Percentiles rank a stretch among this genome's conserved stretches.
phyloP scores from a whole-genome alignment of 805 yeast genomes.

The Tetrapisispora taiwanensis region DNA sequence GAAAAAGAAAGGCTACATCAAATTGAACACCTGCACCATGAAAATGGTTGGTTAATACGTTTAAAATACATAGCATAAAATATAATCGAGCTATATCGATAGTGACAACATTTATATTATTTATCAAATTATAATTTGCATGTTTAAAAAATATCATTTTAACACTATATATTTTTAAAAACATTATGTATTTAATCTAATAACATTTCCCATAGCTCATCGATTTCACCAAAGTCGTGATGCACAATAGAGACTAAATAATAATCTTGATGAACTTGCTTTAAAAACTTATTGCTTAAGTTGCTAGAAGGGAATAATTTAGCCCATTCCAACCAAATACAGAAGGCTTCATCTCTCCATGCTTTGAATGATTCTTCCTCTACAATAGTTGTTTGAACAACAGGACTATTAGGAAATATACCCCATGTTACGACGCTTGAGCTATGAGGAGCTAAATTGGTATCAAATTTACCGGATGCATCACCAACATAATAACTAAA shows the following conservation, averaged over 20 bases:
- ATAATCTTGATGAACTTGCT: conserved; percentile 49
- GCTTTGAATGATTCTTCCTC: conserved; percentile 89
- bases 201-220: conserved; percentile 67
- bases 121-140: too few relatives aligned
- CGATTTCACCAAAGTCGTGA: conserved; percentile 67
- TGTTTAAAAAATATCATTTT: too few relatives aligned
- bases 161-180: too few relatives aligned
- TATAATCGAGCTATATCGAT: too few relatives aligned
- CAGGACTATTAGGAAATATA: conserved; percentile 82
- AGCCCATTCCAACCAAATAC: conserved; percentile 89
- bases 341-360: conserved; percentile 93
- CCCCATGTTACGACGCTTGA: conserved; percentile 97
- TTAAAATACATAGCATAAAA: too few relatives aligned
- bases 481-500: conserved; percentile 74
- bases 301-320: conserved; percentile 50
- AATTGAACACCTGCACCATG: too few relatives aligned
- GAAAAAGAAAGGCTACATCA: conserved; percentile 11
- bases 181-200: conserved; percentile 10
- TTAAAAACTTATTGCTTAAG: conserved; percentile 52
- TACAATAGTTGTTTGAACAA: conserved; percentile 83
- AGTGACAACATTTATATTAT: too few relatives aligned
- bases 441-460: conserved; percentile 43
- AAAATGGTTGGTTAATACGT: too few relatives aligned
- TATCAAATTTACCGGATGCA: conserved; percentile 42
- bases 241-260: conserved; percentile 77